phyloP scores from a whole-genome alignment of 1,284 basidiomycete genomes.

The Microstroma glucosiphilum region DNA sequence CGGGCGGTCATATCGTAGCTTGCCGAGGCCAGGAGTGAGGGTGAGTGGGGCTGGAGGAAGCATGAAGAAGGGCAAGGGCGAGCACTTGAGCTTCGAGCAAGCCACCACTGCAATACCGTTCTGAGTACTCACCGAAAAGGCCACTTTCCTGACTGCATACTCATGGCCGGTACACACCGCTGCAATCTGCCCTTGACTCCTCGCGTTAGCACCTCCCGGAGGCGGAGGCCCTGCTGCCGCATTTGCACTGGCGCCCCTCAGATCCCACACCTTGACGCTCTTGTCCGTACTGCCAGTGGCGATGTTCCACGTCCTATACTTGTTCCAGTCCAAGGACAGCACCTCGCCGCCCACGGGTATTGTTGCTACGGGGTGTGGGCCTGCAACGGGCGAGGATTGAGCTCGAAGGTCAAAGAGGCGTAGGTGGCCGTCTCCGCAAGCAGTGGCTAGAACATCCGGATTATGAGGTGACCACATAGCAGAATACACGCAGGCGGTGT shows the following conservation, averaged over 20 bases:
- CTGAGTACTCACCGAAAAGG: constrained; percentile 29
- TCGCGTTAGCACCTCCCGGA: background rate
- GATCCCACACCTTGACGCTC: constrained; percentile 73
- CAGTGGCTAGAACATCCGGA: constrained; percentile 71
- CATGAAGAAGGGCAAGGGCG: background rate
- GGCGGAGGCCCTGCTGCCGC: constrained; percentile 15
- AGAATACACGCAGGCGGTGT: constrained; percentile 77
- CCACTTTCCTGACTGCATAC: constrained; percentile 55
- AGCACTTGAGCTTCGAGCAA: background rate
- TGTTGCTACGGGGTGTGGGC: constrained; percentile 16
- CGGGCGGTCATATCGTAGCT: constrained; percentile 96
- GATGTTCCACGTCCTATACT: constrained; percentile 71
- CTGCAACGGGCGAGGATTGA: constrained; percentile 7
- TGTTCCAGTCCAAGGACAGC: constrained; percentile 84
- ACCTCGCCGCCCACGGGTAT: constrained; percentile 48
- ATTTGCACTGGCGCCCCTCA: constrained; percentile 21
- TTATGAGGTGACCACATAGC: constrained; percentile 85
- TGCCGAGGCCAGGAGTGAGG: constrained; percentile 71
- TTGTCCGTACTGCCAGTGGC: constrained; percentile 78
- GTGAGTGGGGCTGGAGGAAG: constrained; percentile 56
- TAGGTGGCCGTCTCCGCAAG: constrained; percentile 63
- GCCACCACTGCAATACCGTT: background rate
- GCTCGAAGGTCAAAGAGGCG: constrained; percentile 38
- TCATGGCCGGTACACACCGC: constrained; percentile 52
- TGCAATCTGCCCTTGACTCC: constrained; percentile 14